Evolutionary conservation across 2,329 filamentous ascomycete genomes (phyloP).

Genomic region (Penicillium sp.): DNA sequence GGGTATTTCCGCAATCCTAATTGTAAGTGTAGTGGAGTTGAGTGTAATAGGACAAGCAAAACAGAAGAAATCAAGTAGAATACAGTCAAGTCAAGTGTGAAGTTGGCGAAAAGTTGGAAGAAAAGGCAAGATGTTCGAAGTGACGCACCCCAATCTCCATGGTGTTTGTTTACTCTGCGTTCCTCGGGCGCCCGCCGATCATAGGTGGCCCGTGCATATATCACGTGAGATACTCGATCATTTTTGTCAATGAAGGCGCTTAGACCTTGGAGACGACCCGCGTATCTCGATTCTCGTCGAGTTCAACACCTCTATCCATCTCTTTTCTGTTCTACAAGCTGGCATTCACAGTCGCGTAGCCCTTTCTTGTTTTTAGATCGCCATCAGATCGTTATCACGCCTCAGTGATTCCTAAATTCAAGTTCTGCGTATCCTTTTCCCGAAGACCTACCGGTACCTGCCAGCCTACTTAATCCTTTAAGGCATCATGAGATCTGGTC

Average conservation of each 20-base stretch:
- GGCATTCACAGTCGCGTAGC: not conserved
- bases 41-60: not conserved
- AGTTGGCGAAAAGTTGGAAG: slow-evolving; percentile 4
- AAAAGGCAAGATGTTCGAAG: slow-evolving; percentile 5
- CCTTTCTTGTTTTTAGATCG: not conserved
- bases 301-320: not conserved
- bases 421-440: not conserved
- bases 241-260: slow-evolving; percentile 17
- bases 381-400: not conserved
- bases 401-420: not conserved
- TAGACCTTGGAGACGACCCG: slow-evolving; percentile 7
- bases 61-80: not conserved
- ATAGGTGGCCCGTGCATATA: slow-evolving; percentile 14
- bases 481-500: slow-evolving; percentile 20
- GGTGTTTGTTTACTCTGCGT: slow-evolving; percentile 41
- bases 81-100: not conserved
- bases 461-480: not conserved
- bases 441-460: not conserved
- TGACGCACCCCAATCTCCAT: slow-evolving; percentile 14
- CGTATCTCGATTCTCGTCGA: not conserved
- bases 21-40: not conserved
- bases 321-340: not conserved
- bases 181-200: slow-evolving; percentile 34
- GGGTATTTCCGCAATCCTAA: not conserved
- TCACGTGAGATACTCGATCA: slow-evolving; percentile 29